Conservation (phyloP, 129 eudicot species). For the Ambrosia trifida region DNA sequence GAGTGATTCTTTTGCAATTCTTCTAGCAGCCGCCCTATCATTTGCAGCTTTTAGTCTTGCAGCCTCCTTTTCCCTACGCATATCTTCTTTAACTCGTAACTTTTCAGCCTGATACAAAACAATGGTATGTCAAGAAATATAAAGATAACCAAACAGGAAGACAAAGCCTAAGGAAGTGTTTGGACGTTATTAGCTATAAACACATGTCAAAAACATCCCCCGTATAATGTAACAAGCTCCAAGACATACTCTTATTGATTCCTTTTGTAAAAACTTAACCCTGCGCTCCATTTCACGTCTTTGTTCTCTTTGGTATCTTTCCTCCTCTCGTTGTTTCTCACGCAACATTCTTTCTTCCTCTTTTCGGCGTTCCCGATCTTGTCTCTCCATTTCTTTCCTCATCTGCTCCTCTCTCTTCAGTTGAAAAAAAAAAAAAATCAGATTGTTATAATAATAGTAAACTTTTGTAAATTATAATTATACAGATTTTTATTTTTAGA, state of each 20-base stretch:
- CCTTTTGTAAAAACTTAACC: slow-evolving; percentile 78
- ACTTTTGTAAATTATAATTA: not conserved
- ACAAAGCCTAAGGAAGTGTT: not conserved
- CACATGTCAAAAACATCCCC: slow-evolving; percentile 1
- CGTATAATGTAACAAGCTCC: not conserved
- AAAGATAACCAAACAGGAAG: slow-evolving; percentile 1
- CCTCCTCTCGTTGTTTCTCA: slow-evolving; percentile 93
- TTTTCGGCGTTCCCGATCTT: slow-evolving; percentile 79
- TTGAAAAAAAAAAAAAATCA: not conserved
- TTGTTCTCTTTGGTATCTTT: slow-evolving; percentile 84
- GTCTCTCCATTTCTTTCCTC: slow-evolving; percentile 96
- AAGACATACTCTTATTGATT: slow-evolving; percentile 68
- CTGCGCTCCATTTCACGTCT: slow-evolving; percentile 91
- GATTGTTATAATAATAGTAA: not conserved
- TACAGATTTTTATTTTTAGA: not conserved
- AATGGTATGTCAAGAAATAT: not conserved
- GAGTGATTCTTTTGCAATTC: slow-evolving; percentile 79
- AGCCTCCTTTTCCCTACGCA: slow-evolving; percentile 86
- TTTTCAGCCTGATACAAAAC: slow-evolving; percentile 64
- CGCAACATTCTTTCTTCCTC: slow-evolving; percentile 93
- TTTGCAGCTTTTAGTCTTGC: slow-evolving; percentile 90
- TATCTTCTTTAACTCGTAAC: slow-evolving; percentile 78
- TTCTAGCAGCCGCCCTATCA: slow-evolving; percentile 86
- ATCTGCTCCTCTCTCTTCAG: slow-evolving; percentile 83
- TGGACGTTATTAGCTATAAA: not conserved